Percentiles rank a stretch among this genome's conserved stretches.
phyloP scores from a whole-genome alignment of 352 stramenopile species.

The Thalassiosira delicatula region DNA sequence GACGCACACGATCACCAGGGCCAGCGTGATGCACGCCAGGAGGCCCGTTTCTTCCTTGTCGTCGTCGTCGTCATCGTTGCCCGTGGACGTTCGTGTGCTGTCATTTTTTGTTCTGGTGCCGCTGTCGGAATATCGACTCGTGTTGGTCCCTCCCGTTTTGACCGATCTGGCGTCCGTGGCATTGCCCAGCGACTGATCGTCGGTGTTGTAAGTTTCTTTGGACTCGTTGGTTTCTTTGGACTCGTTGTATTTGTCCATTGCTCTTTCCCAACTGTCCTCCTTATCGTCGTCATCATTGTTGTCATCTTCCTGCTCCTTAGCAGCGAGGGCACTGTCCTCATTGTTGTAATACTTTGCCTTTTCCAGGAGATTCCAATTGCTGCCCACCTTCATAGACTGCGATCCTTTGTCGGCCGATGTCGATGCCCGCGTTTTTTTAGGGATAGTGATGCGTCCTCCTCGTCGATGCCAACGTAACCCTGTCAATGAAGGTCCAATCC shows the following conservation, averaged over 20 bases:
- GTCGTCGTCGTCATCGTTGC: conserved; percentile 9
- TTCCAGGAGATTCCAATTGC: conserved; percentile 45
- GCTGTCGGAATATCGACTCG: neutral
- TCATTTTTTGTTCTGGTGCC: neutral
- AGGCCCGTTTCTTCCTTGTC: conserved; percentile 33
- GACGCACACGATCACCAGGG: conserved; percentile 46
- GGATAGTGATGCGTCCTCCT: neutral
- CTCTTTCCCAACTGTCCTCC: neutral
- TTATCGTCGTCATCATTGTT: conserved; percentile 23
- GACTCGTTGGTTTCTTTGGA: neutral
- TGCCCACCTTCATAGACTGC: too few relatives aligned
- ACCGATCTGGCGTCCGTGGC: neutral
- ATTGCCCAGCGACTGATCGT: neutral
- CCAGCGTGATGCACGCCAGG: conserved; percentile 44
- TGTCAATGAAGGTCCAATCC: conserved; percentile 24
- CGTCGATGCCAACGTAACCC: neutral
- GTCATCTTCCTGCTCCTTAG: conserved; percentile 1
- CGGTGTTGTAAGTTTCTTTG: neutral
- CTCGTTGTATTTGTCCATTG: neutral
- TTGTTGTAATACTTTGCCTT: conserved; percentile 50
- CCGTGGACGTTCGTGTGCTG: neutral
- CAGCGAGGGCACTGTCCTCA: neutral
- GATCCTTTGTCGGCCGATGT: neutral
- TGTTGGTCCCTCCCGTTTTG: neutral
- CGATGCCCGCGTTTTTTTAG: too few relatives aligned